phyloP scores from a whole-genome alignment of 768 basidiomycete species.

The Boletus huronensis region DNA sequence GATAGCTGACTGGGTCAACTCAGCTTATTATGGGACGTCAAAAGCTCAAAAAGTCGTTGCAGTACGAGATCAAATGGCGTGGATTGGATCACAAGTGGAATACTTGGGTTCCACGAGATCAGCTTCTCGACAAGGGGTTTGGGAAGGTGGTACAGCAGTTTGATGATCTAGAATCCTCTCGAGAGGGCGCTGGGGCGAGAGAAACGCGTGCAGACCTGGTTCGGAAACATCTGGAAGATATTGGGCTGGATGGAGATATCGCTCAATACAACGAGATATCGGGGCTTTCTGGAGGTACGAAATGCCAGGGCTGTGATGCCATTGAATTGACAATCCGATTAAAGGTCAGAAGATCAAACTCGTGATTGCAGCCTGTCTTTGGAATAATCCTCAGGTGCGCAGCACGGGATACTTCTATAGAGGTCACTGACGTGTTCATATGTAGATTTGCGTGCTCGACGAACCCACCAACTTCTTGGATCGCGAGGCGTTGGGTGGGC shows the following conservation, averaged over 20 bases:
- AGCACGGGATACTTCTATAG: background rate
- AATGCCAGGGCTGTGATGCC: conserved; percentile 8
- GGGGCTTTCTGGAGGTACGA: conserved; percentile 84
- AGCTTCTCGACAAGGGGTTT: conserved; percentile 82
- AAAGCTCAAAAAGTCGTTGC: conserved; percentile 94
- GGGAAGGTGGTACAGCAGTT: conserved; percentile 89
- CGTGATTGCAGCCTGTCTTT: conserved; percentile 90
- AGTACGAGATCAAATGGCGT: conserved; percentile 89
- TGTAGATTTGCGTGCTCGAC: conserved; percentile 70
- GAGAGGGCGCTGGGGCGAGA: conserved; percentile 90
- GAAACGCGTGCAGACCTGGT: conserved; percentile 81
- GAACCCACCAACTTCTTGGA: conserved; percentile 98
- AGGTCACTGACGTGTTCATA: conserved; percentile 19
- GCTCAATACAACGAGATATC: conserved; percentile 97
- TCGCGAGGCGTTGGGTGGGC: conserved; percentile 90
- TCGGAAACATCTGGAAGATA: conserved; percentile 90
- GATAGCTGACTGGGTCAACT: conserved; percentile 14
- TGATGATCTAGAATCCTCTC: conserved; percentile 92
- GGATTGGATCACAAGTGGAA: conserved; percentile 84
- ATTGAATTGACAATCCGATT: conserved; percentile 12
- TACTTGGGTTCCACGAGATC: conserved; percentile 88
- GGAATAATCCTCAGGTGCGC: conserved; percentile 89
- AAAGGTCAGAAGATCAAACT: conserved; percentile 95
- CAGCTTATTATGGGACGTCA: conserved; percentile 90
- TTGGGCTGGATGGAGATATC: conserved; percentile 95